Conservation (phyloP, 768 basidiomycete species). For the Pulveroboletus sp. region DNA sequence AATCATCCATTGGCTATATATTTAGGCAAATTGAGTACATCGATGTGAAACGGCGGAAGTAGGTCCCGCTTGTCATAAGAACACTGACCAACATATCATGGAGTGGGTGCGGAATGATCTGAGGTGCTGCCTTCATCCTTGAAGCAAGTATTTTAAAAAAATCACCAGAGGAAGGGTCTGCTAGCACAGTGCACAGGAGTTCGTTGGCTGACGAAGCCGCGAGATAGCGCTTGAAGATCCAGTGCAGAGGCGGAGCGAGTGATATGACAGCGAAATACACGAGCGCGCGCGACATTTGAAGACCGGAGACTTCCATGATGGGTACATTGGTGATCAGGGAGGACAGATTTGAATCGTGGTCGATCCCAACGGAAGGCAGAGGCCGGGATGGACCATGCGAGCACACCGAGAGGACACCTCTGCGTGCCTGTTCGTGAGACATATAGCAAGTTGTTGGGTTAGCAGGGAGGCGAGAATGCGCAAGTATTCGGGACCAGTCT, state of each 20-base stretch:
- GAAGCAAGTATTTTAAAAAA: conserved; percentile 10
- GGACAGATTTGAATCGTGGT: conserved; percentile 47
- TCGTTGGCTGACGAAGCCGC: conserved; percentile 5
- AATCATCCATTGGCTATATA: conserved; percentile 49
- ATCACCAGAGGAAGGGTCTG: conserved; percentile 12
- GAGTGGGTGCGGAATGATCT: conserved; percentile 3
- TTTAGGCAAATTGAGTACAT: conserved; percentile 22
- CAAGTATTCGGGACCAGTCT: conserved; percentile 43
- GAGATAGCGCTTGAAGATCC: conserved; percentile 24
- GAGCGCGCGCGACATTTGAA: conserved; percentile 16
- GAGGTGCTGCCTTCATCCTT: conserved; percentile 11
- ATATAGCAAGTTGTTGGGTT: conserved; percentile 6
- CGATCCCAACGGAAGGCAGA: conserved; percentile 38
- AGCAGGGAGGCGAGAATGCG: conserved; percentile 48
- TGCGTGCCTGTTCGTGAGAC: conserved; percentile 23
- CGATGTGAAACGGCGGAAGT: conserved; percentile 6
- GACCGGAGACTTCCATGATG: conserved; percentile 19
- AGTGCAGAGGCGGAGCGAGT: conserved; percentile 5
- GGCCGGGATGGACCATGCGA: background rate
- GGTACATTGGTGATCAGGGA: conserved; percentile 39
- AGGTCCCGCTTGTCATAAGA: conserved; percentile 12
- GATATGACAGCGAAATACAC: conserved; percentile 27
- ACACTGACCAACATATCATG: conserved; percentile 28
- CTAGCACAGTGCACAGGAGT: conserved; percentile 17
- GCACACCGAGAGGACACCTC: conserved; percentile 16